phyloP scores from a whole-genome alignment of 129 eudicot species.

The Ambrosia trifida region DNA sequence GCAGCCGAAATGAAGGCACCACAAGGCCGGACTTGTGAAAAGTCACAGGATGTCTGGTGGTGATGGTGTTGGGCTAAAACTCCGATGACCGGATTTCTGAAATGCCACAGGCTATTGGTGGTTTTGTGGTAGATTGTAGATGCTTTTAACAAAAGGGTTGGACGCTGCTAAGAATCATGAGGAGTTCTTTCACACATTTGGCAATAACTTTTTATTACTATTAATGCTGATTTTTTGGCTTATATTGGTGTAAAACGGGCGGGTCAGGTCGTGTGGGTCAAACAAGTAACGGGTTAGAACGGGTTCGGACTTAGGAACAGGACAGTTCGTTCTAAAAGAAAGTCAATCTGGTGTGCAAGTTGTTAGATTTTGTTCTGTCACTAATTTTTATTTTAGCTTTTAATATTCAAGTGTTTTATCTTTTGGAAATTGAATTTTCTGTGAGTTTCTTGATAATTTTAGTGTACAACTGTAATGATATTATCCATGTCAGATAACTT shows the following conservation, averaged over 20 bases:
- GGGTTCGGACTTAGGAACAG: no score
- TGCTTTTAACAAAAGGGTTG: constrained; percentile 26
- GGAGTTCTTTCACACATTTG: constrained; percentile 13
- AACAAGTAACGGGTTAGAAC: no score
- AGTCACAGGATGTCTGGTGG: background rate
- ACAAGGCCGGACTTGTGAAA: constrained; percentile 36
- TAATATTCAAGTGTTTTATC: no score
- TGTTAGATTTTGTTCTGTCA: no score
- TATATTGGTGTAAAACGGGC: constrained; percentile 6
- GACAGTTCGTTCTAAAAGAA: no score
- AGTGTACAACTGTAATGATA: no score
- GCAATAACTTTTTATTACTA: constrained; percentile 8
- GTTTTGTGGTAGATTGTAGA: constrained; percentile 28
- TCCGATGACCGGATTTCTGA: background rate
- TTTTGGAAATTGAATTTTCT: no score
- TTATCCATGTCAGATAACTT: no score
- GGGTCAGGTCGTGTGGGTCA: no score
- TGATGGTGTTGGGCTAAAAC: constrained; percentile 15
- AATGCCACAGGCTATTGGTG: constrained; percentile 2
- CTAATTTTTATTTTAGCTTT: no score
- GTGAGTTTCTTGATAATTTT: no score
- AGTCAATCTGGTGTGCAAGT: background rate
- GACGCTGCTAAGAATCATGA: constrained; percentile 30
- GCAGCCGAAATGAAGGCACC: constrained; percentile 29
- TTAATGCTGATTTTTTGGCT: constrained; percentile 5